Evolutionary conservation across 225 moss, liverwort and hornwort species (phyloP).

Genomic region (Marchantia paleacea): DNA sequence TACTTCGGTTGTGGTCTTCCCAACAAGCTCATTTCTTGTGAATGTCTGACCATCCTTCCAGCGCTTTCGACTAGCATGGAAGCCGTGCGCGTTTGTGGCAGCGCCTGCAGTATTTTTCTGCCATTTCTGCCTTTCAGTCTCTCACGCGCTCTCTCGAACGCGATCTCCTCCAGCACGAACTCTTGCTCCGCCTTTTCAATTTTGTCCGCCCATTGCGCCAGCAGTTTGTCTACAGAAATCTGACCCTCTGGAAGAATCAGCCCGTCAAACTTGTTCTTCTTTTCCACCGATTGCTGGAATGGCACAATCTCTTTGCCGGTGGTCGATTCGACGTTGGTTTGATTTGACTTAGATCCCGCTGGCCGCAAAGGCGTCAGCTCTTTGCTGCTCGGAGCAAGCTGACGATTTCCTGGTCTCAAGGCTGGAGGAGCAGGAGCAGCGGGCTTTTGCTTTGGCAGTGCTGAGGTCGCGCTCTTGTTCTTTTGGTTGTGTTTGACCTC

Average conservation of each 20-base stretch:
- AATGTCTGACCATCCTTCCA: constrained; percentile 2
- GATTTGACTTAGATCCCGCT: background rate
- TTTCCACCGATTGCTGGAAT: background rate
- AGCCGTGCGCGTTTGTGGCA: background rate
- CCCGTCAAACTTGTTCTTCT: background rate
- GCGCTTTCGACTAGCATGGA: background rate
- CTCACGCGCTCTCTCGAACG: constrained; percentile 29
- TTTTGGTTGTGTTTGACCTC: constrained; percentile 8
- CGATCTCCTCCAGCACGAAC: constrained; percentile 39
- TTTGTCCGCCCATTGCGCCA: constrained; percentile 40
- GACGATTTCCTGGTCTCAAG: background rate
- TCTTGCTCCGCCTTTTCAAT: constrained; percentile 40
- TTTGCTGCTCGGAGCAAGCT: background rate
- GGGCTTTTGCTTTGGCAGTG: background rate
- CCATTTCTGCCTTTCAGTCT: constrained; percentile 13
- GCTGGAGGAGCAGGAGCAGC: too few species aligned
- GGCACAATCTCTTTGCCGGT: constrained; percentile 8
- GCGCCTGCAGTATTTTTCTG: background rate
- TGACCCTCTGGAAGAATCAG: constrained; percentile 25
- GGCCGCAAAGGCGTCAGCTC: background rate
- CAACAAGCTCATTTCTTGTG: background rate
- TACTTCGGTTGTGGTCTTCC: background rate
- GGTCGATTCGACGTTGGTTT: background rate
- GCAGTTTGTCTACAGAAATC: constrained; percentile 37
- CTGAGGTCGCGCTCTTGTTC: background rate